A percentile compares a stretch with the other conserved stretches of the same genome.
phyloP scores from a whole-genome alignment of 148 eudicot species.

The Rhododendron vialii region DNA sequence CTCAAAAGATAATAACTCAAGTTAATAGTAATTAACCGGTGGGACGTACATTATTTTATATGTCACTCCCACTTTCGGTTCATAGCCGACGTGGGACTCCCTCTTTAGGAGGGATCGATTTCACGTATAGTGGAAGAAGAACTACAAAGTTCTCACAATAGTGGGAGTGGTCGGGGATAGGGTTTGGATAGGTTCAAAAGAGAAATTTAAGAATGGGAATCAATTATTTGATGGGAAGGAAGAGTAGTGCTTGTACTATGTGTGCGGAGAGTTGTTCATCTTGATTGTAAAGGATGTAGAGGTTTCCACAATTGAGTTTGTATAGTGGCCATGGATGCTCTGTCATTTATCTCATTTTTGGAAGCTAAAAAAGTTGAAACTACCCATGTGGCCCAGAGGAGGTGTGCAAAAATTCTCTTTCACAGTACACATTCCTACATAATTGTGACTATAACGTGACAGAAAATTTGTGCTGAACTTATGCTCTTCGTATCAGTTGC shows the following conservation, averaged over 20 bases:
- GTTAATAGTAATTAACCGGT: neutral
- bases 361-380: constrained; percentile 2
- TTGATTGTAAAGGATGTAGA: neutral
- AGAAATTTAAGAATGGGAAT: neutral
- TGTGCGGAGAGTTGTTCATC: neutral
- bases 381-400: constrained; percentile 6
- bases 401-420: neutral
- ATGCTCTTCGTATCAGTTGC: neutral
- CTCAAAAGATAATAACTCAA: neutral
- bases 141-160: neutral
- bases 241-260: constrained; percentile 5
- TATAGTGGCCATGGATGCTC: neutral
- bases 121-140: neutral
- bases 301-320: neutral
- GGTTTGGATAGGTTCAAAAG: neutral
- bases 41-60: neutral
- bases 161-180: neutral
- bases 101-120: neutral
- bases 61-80: neutral
- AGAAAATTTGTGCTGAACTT: neutral
- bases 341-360: constrained; percentile 1
- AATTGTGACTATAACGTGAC: constrained; percentile 2
- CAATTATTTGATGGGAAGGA: constrained; percentile 1
- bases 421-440: constrained; percentile 8
- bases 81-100: neutral